Base-by-base conservation (phyloP, 257 asterid species). In the Henckelia pumila region DNA sequence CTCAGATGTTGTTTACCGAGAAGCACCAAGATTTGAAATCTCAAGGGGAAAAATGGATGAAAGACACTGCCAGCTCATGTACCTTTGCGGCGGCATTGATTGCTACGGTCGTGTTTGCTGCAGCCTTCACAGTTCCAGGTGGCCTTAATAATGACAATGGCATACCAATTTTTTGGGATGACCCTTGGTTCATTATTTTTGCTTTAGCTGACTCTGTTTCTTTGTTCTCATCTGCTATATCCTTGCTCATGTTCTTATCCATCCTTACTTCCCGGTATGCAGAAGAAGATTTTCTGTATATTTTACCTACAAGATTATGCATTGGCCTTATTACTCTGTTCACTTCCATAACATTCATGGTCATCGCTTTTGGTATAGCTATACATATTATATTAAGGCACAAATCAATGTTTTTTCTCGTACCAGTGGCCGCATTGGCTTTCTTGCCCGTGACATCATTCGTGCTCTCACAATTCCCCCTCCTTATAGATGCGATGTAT, bases 61-160 rank as follows among this genome's bases (percentile, higher is more conserved):
- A 71, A 64, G 58, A 26, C 17, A 64, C 71, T 8, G 57, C 71
- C 5, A 49, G 14, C 49, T 30, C 68, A 2, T 68, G 66, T 8
- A 47, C 47, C 1, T 47, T 69, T 24, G 67, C 35, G 0, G 79
- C 79, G 16, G 49, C 71, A 1, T 26, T 69, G 1, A 75, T 75
- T 24, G 37, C 58, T 14, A 68, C 75, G 1, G 59, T 75, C 1
- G 32, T 50, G 22, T 75, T 74, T 29, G 66, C 70, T 13, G 60
- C 78, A n/a, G 61, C 74, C 8, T 55, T 74, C 16, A 56, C 74
- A 1, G 68, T 75, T 1, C 72, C 79, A 1, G 79, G 79, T 8
- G 72, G 64, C 21, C 56, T 10, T 19, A 9, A 64, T 3, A 23
- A n/a, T 25, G 25, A 5, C 17, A 44, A 5, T 6, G 76, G 76